Conservation (phyloP, 768 basidiomycete species). For the Pulveroboletus ravenelii region DNA sequence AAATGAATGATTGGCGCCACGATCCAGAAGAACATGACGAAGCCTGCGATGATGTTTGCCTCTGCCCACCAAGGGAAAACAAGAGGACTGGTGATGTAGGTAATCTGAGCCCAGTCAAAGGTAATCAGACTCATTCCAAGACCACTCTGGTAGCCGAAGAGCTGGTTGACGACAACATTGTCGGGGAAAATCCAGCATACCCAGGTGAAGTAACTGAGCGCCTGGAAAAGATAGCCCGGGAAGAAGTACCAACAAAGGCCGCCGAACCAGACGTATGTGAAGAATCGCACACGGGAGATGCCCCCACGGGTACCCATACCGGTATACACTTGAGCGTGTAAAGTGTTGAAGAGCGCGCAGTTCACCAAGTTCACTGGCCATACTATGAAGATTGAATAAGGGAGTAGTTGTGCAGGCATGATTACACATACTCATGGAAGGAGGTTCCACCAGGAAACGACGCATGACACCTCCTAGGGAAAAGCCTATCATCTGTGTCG, state of each 20-base stretch:
- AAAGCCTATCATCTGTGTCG: conserved; percentile 67
- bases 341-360: conserved; percentile 71
- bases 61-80: conserved; percentile 36
- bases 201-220: conserved; percentile 57
- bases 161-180: conserved; percentile 65
- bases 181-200: conserved; percentile 67
- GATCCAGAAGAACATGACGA: conserved; percentile 34
- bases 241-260: conserved; percentile 49
- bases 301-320: conserved; percentile 44
- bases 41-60: conserved; percentile 36
- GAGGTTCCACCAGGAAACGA: conserved; percentile 60
- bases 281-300: conserved; percentile 50
- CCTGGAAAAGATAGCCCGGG: conserved; percentile 72
- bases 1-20: conserved; percentile 27
- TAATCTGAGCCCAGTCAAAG: conserved; percentile 79
- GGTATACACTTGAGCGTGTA: conserved; percentile 53
- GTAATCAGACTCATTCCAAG: conserved; percentile 72
- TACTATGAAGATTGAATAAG: conserved; percentile 40
- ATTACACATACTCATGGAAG: conserved; percentile 52
- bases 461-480: conserved; percentile 56
- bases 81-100: conserved; percentile 45
- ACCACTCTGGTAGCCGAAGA: conserved; percentile 59
- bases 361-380: conserved; percentile 71
- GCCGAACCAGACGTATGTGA: conserved; percentile 41
- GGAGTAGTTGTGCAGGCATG: neutral